Base-by-base conservation (phyloP, 1,284 basidiomycete genomes). In the Malassezia nana region DNA sequence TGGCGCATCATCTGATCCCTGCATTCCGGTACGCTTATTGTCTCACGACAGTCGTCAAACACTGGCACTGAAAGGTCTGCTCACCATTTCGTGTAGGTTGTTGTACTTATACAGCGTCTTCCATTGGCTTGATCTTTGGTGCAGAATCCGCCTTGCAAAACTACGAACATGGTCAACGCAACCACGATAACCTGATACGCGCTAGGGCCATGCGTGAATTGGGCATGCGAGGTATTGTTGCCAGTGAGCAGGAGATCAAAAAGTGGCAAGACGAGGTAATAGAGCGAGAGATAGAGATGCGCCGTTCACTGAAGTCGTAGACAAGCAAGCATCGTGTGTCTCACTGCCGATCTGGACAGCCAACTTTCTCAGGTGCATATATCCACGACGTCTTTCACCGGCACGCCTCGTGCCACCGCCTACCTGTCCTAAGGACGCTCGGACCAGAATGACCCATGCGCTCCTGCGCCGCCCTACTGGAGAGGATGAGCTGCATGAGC, bases 221-320 rank as follows among this genome's bases (percentile, higher is more conserved):
- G 2, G 54, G 54, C 7, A 28, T 42, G 43, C 48, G 48, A 18
- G 54, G 54, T 2, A 46, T 56, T n/a, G 9, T 51, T 28, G 48
- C 54, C 9, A 56, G 49, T 18, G 54, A 56, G 20, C 18, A 31
- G 15, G 54, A 56, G 31, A 56, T 56, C n/a, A 18, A 26, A 1
- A 33, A 42, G 16, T 56, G 54, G 54, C 54, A 46, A 16, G 54
- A 56, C 15, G 49, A 56, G 9, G 20, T 50, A 6, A 45, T 56
- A 10, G 33, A 56, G 18, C 18, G 16, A 20, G 48, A 56, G 18
- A 15, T 53, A 15, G 51, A 40, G 18, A 10, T 28, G 1, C 50
- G 50, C n/a, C 31, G 45, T 18, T 22, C 40, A 26, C 40, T 25
- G 40, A 24, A 28, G 22, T n/a, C 40, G 8, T 38, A 38, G 35